phyloP scores from a whole-genome alignment of 768 basidiomycete species.

The Auricularia heimuer region DNA sequence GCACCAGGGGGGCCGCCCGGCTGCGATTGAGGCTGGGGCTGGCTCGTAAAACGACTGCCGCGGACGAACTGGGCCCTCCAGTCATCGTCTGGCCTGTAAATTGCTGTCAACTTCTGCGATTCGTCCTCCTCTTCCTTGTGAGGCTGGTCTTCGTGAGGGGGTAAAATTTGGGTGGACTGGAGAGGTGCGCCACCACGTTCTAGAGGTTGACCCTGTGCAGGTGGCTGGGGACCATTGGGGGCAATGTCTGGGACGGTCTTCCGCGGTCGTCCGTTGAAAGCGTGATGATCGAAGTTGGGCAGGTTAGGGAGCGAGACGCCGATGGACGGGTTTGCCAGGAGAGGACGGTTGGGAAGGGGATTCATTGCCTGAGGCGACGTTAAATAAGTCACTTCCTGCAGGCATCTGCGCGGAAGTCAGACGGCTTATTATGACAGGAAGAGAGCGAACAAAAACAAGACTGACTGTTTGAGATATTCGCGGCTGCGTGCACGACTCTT shows the following conservation, averaged over 20 bases:
- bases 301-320: slow-evolving; percentile 61
- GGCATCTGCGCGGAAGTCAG: slow-evolving; percentile 45
- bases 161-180: neutral
- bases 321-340: slow-evolving; percentile 55
- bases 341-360: slow-evolving; percentile 80
- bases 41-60: slow-evolving; percentile 1
- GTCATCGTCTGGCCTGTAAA: slow-evolving; percentile 82
- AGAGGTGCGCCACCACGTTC: neutral
- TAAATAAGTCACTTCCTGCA: slow-evolving; percentile 96
- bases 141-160: slow-evolving; percentile 8
- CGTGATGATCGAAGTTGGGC: slow-evolving; percentile 62
- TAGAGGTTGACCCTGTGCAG: neutral
- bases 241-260: slow-evolving; percentile 68
- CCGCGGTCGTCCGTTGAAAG: slow-evolving; percentile 70
- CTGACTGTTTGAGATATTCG: slow-evolving; percentile 95
- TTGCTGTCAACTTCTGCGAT: slow-evolving; percentile 53
- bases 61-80: slow-evolving; percentile 57
- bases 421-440: slow-evolving; percentile 5
- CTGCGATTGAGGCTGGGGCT: neutral
- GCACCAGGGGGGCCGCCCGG: slow-evolving; percentile 24
- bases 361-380: slow-evolving; percentile 97
- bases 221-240: neutral
- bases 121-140: slow-evolving; percentile 41
- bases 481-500: slow-evolving; percentile 89
- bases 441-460: slow-evolving; percentile 12